Base-by-base conservation (phyloP, 2,329 filamentous ascomycete genomes). In the Cadophora sp. region DNA sequence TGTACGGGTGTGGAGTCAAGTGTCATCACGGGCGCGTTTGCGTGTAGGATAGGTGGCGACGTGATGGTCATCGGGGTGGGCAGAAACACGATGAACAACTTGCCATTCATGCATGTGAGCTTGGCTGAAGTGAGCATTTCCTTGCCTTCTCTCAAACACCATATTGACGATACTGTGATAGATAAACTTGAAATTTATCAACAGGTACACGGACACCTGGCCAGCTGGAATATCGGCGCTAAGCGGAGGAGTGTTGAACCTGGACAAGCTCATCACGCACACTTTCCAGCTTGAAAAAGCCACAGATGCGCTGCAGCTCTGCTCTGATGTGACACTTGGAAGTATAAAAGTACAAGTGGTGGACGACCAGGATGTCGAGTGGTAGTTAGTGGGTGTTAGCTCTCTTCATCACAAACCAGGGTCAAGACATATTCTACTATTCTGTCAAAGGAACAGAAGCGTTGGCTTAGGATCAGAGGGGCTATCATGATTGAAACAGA, bases 21-120 rank as follows among this genome's bases (percentile, higher is more conserved):
- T 12, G 34, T 37, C 34, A 37, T 37, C 34, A 37, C 34, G 34
- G 34, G 34, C 14, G 34, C 34, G 9, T 37, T 37, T 37, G 34
- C 34, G 14, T 37, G 34, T 37, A 37, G 34, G 34, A 37, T 8
- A 37, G 34, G 34, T 5, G 89, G 89, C 0, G 82, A 82, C 0
- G 80, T 91, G 24, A 86, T 89, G 79, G 87, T 90, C 0, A 87
- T 91, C 69, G 89, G 89, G 0, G 89, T 91, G 0, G 88, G 88
- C 1, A 84, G 81, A 70, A 79, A 84, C 29, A 81, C 86, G 8
- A 89, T 91, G 85, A 87, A 91, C 70, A 89, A 90, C 69, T 90
- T 74, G 29, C 73, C 73, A 3, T 74, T 74, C 62, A 74, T 74
- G 73, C 72, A 72, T 50, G 68, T 74, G 19, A 65, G 53, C 50